Evolutionary conservation across 495 filamentous ascomycete genomes (phyloP), one percentile per base, ranked within the genome.

Genomic region (Lineolata rhizophorae): DNA sequence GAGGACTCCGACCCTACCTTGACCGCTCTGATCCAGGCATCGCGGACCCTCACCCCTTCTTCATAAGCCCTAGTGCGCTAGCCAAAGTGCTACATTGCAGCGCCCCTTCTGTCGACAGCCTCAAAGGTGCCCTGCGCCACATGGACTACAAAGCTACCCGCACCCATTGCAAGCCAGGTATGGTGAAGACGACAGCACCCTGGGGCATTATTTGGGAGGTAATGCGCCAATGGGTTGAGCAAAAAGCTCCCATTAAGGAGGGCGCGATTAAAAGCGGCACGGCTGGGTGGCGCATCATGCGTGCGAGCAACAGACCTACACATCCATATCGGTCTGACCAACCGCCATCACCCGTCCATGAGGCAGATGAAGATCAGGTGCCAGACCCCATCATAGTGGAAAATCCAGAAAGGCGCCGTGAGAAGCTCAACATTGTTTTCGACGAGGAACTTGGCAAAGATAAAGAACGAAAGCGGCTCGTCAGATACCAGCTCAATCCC

Each of bases 181-280:
- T 72, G 36, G 68, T 94, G 39, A 79, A 77, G 49, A 95, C 90
- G 0, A 71, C 92, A 51, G 87, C 87, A 8, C 74, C 80, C 0
- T 94, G 83, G 82, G 56, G 53, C 2, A 65, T 80, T 2, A 62
- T 95, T 27, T 95, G 87, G 87, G 75, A 93, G 39, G 61, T 95
- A 19, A 92, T 95, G 72, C 62, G 77, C 20, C 78, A 90, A 54
- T 97, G 85, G 85, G 60, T 70, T 2, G 60, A 72, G 24, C 83
- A 87, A 40, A 74, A 70, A 35, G 52, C 60, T 0, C 80, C 81
- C 0, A 55, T 85, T 28, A 90, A 76, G 40, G 64, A 71, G 28
- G 61, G 58, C 0, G 60, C 68, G 3, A 50, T 92, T n/a, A 71
- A 63, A 35, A 56, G 67, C 20, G 65, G 65, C 13, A 76, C 55